phyloP scores from a whole-genome alignment of 768 basidiomycete species.

The Collybia sordida region DNA sequence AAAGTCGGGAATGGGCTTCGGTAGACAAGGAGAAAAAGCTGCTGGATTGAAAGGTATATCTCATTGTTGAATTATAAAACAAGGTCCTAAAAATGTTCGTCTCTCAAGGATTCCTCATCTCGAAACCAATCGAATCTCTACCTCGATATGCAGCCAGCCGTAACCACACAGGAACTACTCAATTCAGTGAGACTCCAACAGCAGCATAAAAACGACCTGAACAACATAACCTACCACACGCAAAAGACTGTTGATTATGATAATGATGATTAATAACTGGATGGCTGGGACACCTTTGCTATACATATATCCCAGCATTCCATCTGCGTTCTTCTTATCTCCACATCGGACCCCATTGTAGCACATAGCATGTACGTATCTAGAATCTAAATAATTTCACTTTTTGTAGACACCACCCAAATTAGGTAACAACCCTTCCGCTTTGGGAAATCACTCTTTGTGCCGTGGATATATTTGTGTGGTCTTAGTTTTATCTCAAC shows the following conservation, averaged over 20 bases:
- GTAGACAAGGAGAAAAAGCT: constrained; percentile 74
- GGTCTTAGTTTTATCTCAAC: neutral
- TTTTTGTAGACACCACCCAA: neutral
- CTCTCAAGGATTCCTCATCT: constrained; percentile 49
- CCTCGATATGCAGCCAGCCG: constrained; percentile 51
- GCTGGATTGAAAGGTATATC: constrained; percentile 57
- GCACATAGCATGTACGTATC: constrained; percentile 8
- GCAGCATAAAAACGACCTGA: neutral
- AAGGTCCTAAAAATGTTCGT: constrained; percentile 2
- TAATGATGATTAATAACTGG: neutral
- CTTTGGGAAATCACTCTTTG: neutral
- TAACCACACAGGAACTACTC: constrained; percentile 9
- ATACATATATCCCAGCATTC: neutral
- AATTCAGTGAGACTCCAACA: constrained; percentile 4
- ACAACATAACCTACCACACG: neutral
- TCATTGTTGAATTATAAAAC: constrained; percentile 2
- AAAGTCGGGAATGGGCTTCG: constrained; percentile 72
- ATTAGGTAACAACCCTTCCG: neutral
- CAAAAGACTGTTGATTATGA: neutral
- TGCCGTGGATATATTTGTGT: neutral
- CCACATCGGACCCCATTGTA: constrained; percentile 1
- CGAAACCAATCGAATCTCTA: constrained; percentile 60
- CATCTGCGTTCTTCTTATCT: neutral
- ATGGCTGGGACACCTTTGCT: neutral
- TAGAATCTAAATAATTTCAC: constrained; percentile 1